Evolutionary conservation across 2,329 filamentous ascomycete genomes (phyloP), one percentile per base, ranked within the genome.

Genomic region (Phyllosticta citribraziliensis): DNA sequence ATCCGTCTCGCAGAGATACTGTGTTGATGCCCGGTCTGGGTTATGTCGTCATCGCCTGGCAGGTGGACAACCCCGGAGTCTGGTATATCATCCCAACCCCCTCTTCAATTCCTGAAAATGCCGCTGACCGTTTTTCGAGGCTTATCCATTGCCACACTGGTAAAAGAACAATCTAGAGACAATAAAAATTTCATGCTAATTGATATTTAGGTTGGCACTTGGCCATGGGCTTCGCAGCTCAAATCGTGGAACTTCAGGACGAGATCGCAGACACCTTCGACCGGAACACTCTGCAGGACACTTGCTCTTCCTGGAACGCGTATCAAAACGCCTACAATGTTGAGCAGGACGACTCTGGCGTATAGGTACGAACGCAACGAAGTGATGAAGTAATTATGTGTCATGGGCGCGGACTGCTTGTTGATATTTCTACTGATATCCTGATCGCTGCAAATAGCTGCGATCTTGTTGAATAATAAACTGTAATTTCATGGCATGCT

Each of bases 1-100:
- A 76, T 52, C 75, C 75, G 0, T 67, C 71, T 1, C 71, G 74
- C 20, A 70, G 75, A 14, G 75, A 77, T 59, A 62, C 61, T 4
- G 72, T 88, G 0, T 80, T 87, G 1, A 73, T 91, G 0, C 80
- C 80, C n/a, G 85, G 87, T 0, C 64, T 64, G 4, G 75, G 74
- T 2, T 79, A 79, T 65, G 75, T 77, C 19, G 77, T 83, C 12
- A 67, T 83, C 17, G 80, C 82, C 20, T 82, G 82, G 70, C 69
- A 72, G 55, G 79, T 79, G 0, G 73, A 77, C 52, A 83, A 83
- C 68, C 80, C 82, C 0, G 82, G 82, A 3, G 65, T 68, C 50
- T 73, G 70, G 71, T 63, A 69, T 51, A 62, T 10, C 9, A 62
- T 51, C 60, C 62, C 47, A 60, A 59, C n/a, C 59, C 58, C 53